Conservation (phyloP, 2,329 filamentous ascomycete genomes). For the Colletotrichum sp. region DNA sequence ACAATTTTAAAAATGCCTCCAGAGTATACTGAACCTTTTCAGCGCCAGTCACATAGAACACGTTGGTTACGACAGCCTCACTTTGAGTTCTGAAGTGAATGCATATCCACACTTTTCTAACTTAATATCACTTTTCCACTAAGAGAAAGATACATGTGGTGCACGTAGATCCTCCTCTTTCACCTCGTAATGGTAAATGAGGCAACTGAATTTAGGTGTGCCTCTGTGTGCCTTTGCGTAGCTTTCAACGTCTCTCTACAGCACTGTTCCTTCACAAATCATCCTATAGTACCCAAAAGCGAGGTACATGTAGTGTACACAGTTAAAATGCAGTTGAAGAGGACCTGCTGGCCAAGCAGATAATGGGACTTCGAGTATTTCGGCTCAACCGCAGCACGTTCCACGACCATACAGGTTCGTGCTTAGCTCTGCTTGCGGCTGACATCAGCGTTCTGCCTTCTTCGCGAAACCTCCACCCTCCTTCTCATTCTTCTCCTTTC, state of each 20-base stretch:
- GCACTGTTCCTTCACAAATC: neutral
- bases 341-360: neutral
- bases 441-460: neutral
- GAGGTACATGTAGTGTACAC: neutral
- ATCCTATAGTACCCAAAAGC: neutral
- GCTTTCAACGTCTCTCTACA: neutral
- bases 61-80: neutral
- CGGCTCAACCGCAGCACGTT: neutral
- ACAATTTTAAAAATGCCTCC: neutral
- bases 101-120: neutral
- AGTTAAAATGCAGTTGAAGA: neutral
- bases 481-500: neutral
- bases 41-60: neutral
- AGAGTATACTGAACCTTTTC: neutral
- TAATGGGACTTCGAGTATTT: neutral
- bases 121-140: neutral
- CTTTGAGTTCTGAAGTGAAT: neutral
- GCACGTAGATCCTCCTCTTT: neutral
- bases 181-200: neutral
- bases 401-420: neutral
- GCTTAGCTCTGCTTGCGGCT: neutral
- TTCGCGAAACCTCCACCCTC: neutral
- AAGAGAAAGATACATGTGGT: neutral
- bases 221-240: neutral
- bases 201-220: neutral